Percentiles rank a stretch among this genome's conserved stretches.
These are phyloP conservation scores for Backusella luteola DNA, from an alignment of 192 early-diverging fungal species.

Conservation along the genomic window DNA sequence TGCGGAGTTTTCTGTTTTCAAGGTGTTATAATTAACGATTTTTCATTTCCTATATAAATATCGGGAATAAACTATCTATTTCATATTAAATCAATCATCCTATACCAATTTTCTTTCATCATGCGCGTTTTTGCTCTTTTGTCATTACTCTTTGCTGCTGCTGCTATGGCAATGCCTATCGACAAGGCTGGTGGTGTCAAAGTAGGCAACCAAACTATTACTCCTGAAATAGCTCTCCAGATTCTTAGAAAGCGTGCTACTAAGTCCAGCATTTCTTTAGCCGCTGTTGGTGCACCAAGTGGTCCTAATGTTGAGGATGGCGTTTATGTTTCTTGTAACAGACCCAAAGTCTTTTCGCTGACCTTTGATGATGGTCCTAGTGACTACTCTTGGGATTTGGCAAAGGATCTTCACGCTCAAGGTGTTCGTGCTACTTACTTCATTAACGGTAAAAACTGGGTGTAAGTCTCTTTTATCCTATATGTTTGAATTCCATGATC, in stretches of 20 bases:
- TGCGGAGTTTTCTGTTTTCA: not conserved
- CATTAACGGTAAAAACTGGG: slow-evolving; percentile 60
- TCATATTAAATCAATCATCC: not conserved
- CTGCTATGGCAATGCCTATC: not conserved
- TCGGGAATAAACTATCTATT: not conserved
- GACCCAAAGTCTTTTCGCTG: slow-evolving; percentile 44
- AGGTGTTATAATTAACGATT: not conserved
- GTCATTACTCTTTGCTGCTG: not conserved
- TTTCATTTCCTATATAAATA: not conserved
- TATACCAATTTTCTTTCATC: not conserved
- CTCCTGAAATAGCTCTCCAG: not conserved
- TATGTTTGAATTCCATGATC: not conserved
- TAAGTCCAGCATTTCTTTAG: not conserved
- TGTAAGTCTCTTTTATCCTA: slow-evolving; percentile 25
- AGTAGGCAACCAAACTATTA: not conserved
- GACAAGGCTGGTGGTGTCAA: not conserved
- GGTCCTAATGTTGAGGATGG: not conserved
- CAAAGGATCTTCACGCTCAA: slow-evolving; percentile 17
- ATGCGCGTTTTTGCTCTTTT: slow-evolving; percentile 8
- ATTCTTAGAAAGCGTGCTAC: not conserved
- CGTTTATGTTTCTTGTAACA: not conserved
- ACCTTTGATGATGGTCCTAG: slow-evolving; percentile 60
- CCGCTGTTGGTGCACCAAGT: not conserved
- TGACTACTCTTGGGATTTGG: slow-evolving; percentile 22
- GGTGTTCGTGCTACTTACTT: slow-evolving; percentile 59